Evolutionary conservation across 1,284 basidiomycete species (phyloP).

Genomic region (Cerioporus squamosus): DNA sequence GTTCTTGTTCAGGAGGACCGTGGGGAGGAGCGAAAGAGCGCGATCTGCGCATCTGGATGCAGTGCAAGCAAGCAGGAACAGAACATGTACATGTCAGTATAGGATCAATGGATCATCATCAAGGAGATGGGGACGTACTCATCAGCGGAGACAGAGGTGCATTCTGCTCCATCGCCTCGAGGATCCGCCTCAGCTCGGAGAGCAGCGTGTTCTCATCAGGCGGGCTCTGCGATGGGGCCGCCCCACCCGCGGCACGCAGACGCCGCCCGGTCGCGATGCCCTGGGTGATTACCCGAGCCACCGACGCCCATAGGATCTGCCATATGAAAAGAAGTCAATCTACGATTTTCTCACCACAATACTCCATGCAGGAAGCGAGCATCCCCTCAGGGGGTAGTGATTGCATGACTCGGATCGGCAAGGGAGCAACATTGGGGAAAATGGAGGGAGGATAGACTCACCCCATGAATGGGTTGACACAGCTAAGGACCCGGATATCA

Average conservation of each 20-base stretch:
- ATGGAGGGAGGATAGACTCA: not conserved
- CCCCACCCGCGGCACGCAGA: constrained; percentile 13
- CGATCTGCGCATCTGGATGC: constrained; percentile 18
- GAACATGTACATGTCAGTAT: constrained; percentile 10
- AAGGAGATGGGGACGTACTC: constrained; percentile 13
- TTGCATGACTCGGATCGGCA: not conserved
- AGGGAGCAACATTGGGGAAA: not conserved
- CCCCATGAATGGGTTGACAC: constrained; percentile 23
- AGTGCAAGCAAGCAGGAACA: too few species aligned
- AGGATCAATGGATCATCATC: constrained; percentile 13
- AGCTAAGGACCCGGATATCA: constrained; percentile 11
- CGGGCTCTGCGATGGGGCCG: constrained; percentile 3
- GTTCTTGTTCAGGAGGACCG: constrained; percentile 1
- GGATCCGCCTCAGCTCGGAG: constrained; percentile 5
- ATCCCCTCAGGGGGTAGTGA: not conserved
- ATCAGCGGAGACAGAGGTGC: constrained; percentile 20
- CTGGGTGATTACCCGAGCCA: constrained; percentile 21
- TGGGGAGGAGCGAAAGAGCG: constrained; percentile 1
- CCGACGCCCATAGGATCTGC: constrained; percentile 22
- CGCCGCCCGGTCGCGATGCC: constrained; percentile 10
- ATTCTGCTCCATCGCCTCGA: constrained; percentile 18
- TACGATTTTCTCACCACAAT: too few species aligned
- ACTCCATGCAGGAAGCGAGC: not conserved
- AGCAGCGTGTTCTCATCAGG: constrained; percentile 20
- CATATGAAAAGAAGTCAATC: not conserved